Evolutionary conservation across 805 yeast species (phyloP), one percentile per base, ranked within the genome.

Genomic region (Wickerhamiella shivajii): DNA sequence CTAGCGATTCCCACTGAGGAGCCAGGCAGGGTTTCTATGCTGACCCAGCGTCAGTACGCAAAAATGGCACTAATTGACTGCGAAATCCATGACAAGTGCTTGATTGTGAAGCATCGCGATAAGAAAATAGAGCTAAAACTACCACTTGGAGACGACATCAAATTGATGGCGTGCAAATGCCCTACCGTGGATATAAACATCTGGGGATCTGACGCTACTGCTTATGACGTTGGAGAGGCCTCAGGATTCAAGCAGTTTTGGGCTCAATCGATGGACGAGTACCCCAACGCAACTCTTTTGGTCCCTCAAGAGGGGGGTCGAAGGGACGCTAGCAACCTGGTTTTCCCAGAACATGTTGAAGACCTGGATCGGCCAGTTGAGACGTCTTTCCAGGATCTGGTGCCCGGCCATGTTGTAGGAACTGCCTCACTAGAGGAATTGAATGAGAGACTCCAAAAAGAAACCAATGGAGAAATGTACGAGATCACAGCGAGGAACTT

Each of bases 11-110:
- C 44, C 8, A 37, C 31, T 18, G 20, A 33, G 8, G 24, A 31
- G 3, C 6, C 11, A 4, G 42, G 38, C n/a, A 30, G 39, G 15
- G 41, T 37, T 38, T 37, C 27, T 22, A 35, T 49, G 16, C 17
- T 55, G 15, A 50, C 60, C 7, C 58, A 53, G 41, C 42, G 58
- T n/a, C 42, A 41, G 17, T 31, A 35, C 17, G 52, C 56, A 2
- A 19, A 30, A 25, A 24, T 55, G 42, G 45, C 52, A 2, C 42
- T 41, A 4, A 41, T 54, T 11, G 32, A 36, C 18, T 38, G 45
- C 7, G 13, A 30, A 11, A 30, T 53, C 7, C 39, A 35, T 13
- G 45, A 34, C n/a, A 20, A 36, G 9, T 16, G 23, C 3, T 29
- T 53, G 12, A 18, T 21, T 5, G 33, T 49, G 24, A 20, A 23